These are phyloP conservation scores for Citrullus amarus DNA, from an alignment of 306 rosid genomes.

Conservation along the genomic window DNA sequence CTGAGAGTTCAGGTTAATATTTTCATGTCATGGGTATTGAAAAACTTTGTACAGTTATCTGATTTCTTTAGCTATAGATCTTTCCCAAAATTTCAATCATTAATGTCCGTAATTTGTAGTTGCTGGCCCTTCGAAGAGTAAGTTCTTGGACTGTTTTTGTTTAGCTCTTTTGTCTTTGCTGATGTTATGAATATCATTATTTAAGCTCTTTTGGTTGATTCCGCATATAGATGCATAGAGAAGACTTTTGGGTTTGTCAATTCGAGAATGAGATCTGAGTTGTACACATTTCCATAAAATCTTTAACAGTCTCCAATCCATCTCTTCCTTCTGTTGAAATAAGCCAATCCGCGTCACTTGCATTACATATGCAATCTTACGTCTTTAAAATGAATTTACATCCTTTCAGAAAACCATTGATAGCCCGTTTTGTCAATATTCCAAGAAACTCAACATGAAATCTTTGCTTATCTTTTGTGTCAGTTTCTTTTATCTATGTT, in stretches of 20 bases:
- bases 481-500: not conserved
- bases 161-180: not conserved
- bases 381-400: not conserved
- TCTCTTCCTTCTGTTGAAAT: not conserved
- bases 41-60: not conserved
- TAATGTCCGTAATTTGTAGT: not conserved
- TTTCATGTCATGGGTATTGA: not conserved
- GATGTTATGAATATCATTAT: not conserved
- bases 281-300: not conserved
- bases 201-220: not conserved
- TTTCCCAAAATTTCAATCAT: not conserved
- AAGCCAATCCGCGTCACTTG: no score
- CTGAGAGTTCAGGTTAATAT: slow-evolving; percentile 10
- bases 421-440: not conserved
- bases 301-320: not conserved
- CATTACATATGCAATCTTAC: not conserved
- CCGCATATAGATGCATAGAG: not conserved
- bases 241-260: not conserved
- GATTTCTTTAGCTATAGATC: not conserved
- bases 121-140: not conserved
- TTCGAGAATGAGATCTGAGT: not conserved
- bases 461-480: not conserved
- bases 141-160: not conserved
- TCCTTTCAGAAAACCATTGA: not conserved
- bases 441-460: not conserved